These are phyloP conservation scores for Dryas octopetala DNA, from an alignment of 306 rosid species.

Conservation along the genomic window DNA sequence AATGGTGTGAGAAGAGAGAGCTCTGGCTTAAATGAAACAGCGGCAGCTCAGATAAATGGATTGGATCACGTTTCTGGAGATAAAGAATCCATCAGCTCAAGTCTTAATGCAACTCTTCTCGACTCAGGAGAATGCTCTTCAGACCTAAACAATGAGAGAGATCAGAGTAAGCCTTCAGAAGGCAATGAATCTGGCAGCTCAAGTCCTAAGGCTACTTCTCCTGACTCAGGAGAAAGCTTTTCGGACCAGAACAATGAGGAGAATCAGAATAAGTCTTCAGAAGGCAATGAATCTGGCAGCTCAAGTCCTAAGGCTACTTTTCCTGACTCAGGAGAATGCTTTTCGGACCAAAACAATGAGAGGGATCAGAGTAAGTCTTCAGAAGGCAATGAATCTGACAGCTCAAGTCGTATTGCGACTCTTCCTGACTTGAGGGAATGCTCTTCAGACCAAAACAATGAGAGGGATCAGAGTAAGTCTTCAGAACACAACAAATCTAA, in stretches of 20 bases:
- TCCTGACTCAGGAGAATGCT: too few relatives aligned
- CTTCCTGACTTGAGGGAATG: too few relatives aligned
- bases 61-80: slow-evolving; percentile 29
- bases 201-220: background rate
- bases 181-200: background rate
- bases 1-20: slow-evolving; percentile 29
- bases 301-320: background rate
- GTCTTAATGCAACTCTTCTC: slow-evolving; percentile 35
- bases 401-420: too few relatives aligned
- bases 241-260: background rate
- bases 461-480: slow-evolving; percentile 4
- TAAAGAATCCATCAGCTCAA: slow-evolving; percentile 26
- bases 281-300: background rate
- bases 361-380: background rate
- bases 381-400: too few relatives aligned
- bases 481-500: slow-evolving; percentile 31
- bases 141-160: slow-evolving; percentile 33
- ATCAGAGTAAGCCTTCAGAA: slow-evolving; percentile 11
- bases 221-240: background rate
- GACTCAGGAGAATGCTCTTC: slow-evolving; percentile 40
- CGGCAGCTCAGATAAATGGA: slow-evolving; percentile 35
- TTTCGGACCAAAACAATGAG: background rate
- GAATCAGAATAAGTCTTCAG: background rate
- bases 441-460: background rate
- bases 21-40: slow-evolving; percentile 35